These are phyloP conservation scores for Gracilaria gracilis DNA, from an alignment of 23 red algal genomes.

Conservation along the genomic window DNA sequence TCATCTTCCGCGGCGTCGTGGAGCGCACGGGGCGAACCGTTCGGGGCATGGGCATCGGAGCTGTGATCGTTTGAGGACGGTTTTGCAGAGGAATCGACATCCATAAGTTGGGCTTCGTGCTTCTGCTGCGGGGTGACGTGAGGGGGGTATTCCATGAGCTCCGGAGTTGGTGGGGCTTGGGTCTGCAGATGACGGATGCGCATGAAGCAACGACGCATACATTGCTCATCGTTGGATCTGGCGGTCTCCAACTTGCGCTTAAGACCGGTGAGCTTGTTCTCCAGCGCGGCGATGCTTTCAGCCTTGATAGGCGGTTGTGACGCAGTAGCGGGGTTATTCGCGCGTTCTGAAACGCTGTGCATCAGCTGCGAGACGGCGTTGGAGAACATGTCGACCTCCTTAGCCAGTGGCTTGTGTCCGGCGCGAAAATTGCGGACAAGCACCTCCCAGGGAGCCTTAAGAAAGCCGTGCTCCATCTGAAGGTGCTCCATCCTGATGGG, in stretches of 20 bases:
- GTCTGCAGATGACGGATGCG: constrained; percentile 60
- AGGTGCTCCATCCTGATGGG: constrained; percentile 55
- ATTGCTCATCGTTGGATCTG: constrained; percentile 43
- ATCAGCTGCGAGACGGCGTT: constrained; percentile 48
- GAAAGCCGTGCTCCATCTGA: constrained; percentile 89
- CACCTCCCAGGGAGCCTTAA: constrained; percentile 84
- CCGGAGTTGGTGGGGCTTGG: constrained; percentile 32
- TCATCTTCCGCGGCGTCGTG: neutral
- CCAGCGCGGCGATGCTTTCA: neutral
- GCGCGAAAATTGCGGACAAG: constrained; percentile 73
- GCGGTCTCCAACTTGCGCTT: constrained; percentile 40
- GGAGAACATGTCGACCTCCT: constrained; percentile 72
- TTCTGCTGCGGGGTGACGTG: constrained; percentile 8
- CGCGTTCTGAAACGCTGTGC: constrained; percentile 20
- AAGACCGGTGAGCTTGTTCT: constrained; percentile 41
- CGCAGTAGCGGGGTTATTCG: neutral
- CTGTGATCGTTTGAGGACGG: neutral
- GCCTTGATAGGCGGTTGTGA: neutral
- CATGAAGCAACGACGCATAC: constrained; percentile 35
- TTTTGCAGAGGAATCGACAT: constrained; percentile 13
- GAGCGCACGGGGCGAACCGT: neutral
- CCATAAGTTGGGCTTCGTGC: constrained; percentile 27
- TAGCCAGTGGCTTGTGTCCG: constrained; percentile 75
- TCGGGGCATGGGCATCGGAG: neutral
- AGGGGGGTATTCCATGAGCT: constrained; percentile 8